A percentile compares a stretch with the other conserved stretches of the same genome.
phyloP scores from a whole-genome alignment of 352 stramenopile species.

The Phytophthora hybrid region DNA sequence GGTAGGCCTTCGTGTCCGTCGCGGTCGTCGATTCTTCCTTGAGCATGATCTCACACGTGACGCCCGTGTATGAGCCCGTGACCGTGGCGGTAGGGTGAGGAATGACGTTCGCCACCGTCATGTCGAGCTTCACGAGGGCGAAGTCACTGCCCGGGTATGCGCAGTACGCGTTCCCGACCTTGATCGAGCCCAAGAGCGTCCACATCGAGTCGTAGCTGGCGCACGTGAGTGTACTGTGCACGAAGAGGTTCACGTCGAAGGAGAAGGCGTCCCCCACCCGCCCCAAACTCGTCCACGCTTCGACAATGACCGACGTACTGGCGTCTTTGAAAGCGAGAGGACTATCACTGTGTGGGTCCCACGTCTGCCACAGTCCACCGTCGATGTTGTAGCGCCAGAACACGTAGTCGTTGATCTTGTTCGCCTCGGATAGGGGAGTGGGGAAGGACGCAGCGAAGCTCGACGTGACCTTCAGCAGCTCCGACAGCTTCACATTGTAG shows the following conservation, averaged over 20 bases:
- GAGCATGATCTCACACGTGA: constrained; percentile 7
- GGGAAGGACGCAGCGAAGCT: background rate
- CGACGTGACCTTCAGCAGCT: constrained; percentile 4
- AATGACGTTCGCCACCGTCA: background rate
- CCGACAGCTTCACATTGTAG: constrained; percentile 11
- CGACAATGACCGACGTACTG: constrained; percentile 47
- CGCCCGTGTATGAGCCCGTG: background rate
- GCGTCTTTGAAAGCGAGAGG: constrained; percentile 31
- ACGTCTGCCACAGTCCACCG: background rate
- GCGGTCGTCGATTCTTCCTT: background rate
- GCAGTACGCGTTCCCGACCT: constrained; percentile 1
- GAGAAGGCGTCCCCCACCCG: constrained; percentile 13
- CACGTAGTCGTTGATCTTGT: constrained; percentile 4
- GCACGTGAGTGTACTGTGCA: constrained; percentile 30
- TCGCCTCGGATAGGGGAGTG: background rate
- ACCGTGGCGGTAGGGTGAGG: background rate
- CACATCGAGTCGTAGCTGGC: constrained; percentile 1
- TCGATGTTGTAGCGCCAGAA: constrained; percentile 60
- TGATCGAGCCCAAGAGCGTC: background rate
- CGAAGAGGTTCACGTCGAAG: constrained; percentile 49
- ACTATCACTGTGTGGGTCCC: background rate
- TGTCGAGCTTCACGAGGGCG: background rate
- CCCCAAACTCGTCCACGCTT: constrained; percentile 62
- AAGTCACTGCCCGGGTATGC: constrained; percentile 29
- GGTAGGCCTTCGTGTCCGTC: background rate